Percentiles rank a stretch among this genome's conserved stretches.
Conservation (phyloP, 768 basidiomycete genomes). For the Rhizopogon roseolus region DNA sequence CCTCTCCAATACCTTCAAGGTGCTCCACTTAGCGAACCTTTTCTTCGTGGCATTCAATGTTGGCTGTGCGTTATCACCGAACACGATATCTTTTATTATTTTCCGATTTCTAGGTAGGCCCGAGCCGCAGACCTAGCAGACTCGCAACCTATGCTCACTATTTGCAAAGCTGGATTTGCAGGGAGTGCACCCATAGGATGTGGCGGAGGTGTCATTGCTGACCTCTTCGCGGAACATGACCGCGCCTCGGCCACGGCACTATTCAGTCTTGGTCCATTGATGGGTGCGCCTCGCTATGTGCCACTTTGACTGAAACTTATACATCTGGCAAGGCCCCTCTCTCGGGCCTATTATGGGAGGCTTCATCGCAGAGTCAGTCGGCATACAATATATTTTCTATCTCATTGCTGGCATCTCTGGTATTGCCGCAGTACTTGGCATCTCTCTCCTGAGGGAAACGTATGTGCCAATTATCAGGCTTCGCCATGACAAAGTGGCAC, state of each 20-base stretch:
- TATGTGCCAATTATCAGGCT: slow-evolving; percentile 67
- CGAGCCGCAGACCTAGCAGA: not conserved
- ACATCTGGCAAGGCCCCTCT: slow-evolving; percentile 32
- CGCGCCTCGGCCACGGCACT: slow-evolving; percentile 68
- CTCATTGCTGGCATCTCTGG: slow-evolving; percentile 42
- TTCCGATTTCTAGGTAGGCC: slow-evolving; percentile 66
- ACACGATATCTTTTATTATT: slow-evolving; percentile 45
- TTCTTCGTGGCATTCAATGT: slow-evolving; percentile 59
- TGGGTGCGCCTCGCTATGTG: slow-evolving; percentile 30
- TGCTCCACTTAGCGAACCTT: slow-evolving; percentile 64
- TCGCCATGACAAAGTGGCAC: slow-evolving; percentile 32
- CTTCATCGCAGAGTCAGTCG: slow-evolving; percentile 55
- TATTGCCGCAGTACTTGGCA: slow-evolving; percentile 39
- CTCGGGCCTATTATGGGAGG: slow-evolving; percentile 64
- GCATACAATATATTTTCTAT: slow-evolving; percentile 59
- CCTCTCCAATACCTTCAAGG: slow-evolving; percentile 26
- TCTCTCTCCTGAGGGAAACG: slow-evolving; percentile 66
- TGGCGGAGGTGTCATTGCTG: slow-evolving; percentile 63
- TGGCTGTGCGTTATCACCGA: slow-evolving; percentile 67
- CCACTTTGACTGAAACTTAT: not conserved
- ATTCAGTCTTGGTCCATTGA: slow-evolving; percentile 58
- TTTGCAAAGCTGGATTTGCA: slow-evolving; percentile 50
- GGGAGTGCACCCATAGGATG: slow-evolving; percentile 62
- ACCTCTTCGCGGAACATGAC: slow-evolving; percentile 61
- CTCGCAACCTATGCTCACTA: not conserved